A percentile compares a stretch with the other conserved stretches of the same genome.
phyloP scores from a whole-genome alignment of 768 basidiomycete genomes.

The Suillus occidentalis region DNA sequence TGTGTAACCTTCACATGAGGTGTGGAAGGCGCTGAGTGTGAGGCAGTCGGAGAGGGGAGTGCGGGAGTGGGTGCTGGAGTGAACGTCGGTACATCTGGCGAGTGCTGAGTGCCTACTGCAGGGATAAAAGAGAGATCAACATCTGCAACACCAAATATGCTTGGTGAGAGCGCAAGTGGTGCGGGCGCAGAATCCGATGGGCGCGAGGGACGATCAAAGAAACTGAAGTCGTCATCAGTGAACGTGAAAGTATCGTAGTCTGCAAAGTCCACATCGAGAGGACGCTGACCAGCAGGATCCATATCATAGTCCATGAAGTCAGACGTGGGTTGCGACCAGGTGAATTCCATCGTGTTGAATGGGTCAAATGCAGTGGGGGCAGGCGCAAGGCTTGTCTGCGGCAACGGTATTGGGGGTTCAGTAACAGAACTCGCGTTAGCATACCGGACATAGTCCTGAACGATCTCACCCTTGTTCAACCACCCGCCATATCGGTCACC shows the following conservation, averaged over 20 bases:
- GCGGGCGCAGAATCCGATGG: constrained; percentile 20
- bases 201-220: constrained; percentile 67
- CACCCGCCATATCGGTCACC: constrained; percentile 76
- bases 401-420: constrained; percentile 15
- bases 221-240: constrained; percentile 88
- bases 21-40: constrained; percentile 49
- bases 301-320: constrained; percentile 40
- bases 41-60: constrained; percentile 48
- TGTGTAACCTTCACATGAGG: constrained; percentile 51
- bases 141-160: constrained; percentile 29
- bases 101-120: constrained; percentile 30
- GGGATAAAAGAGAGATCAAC: constrained; percentile 24
- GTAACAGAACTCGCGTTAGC: constrained; percentile 42
- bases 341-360: constrained; percentile 41
- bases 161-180: constrained; percentile 36
- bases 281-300: constrained; percentile 29
- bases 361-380: constrained; percentile 38
- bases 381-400: constrained; percentile 16
- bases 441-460: constrained; percentile 65
- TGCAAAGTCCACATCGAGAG: constrained; percentile 46
- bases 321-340: constrained; percentile 38
- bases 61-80: constrained; percentile 41
- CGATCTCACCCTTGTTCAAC: constrained; percentile 69
- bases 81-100: constrained; percentile 24
- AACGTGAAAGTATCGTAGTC: constrained; percentile 49